Evolutionary conservation across 768 basidiomycete species (phyloP).

Genomic region (Kockovaella imperatae): DNA sequence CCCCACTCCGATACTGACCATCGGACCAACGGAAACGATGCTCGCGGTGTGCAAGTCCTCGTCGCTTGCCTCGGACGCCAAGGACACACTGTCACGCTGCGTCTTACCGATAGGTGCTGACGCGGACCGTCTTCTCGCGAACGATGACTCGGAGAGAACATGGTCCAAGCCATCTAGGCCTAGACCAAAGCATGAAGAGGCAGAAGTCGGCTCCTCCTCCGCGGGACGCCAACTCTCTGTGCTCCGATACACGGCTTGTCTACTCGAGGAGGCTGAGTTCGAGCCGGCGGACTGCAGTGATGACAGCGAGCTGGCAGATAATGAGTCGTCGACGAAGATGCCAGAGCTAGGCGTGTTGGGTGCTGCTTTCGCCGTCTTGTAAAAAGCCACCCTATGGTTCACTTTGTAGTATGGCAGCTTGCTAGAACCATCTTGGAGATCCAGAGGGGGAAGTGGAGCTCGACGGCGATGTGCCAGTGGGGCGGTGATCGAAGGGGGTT

Average conservation of each 20-base stretch:
- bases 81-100: constrained; percentile 15
- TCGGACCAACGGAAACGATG: constrained; percentile 25
- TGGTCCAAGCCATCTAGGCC: too few species aligned
- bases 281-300: constrained; percentile 5
- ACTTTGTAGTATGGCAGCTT: not conserved
- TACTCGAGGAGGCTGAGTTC: not conserved
- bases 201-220: not conserved
- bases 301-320: not conserved
- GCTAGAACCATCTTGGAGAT: constrained; percentile 9
- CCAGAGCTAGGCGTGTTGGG: constrained; percentile 27
- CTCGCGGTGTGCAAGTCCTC: constrained; percentile 35
- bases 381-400: constrained; percentile 33
- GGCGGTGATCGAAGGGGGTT: not conserved
- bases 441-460: constrained; percentile 17
- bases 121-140: constrained; percentile 1
- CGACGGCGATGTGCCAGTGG: constrained; percentile 17
- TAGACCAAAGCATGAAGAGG: not conserved
- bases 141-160: not conserved
- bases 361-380: constrained; percentile 25
- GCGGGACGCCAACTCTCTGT: not conserved
- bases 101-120: not conserved
- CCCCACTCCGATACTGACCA: constrained; percentile 4
- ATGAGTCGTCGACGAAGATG: constrained; percentile 24
- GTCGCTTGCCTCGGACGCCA: constrained; percentile 32
- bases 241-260: not conserved